Base-by-base conservation (phyloP, 306 rosid genomes). In the Pterocarpus macrocarpus region DNA sequence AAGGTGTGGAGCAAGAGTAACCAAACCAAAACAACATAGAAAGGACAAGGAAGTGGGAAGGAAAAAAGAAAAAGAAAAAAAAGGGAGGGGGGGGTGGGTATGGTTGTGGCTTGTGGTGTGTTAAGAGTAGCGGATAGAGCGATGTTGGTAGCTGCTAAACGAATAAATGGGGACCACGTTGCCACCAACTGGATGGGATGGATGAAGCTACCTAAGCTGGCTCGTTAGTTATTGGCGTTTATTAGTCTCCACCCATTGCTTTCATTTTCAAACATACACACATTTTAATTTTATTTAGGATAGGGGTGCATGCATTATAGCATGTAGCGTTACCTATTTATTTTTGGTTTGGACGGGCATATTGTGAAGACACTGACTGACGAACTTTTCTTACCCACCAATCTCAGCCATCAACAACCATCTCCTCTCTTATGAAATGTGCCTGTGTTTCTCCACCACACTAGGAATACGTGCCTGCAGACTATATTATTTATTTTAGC, bases 161-260 rank as follows among this genome's bases (percentile, higher is more conserved):
- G n/a, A 79, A 69, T 9, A 59, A 12, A 5, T 66, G 73, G 85
- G 83, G 86, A 68, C 87, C 87, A 80, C 83, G 1, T 58, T 17
- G 82, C 72, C 85, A 79, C 79, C 84, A 17, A 69, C 69, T 83
- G 22, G 22, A 79, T 57, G 47, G 53, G 65, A 62, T 61, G 65
- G 71, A 67, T 36, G 32, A 16, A 79, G 53, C 53, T 49, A 28
- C 69, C 45, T 5, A 64, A 50, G 69, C 68, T 73, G 62, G 38
- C 63, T 68, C 15, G 75, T 68, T 86, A n/a, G 35, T 74, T 41
- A 53, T 82, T 64, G 71, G 74, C 70, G 56, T 34, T 71, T 59
- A 55, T 49, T 50, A 36, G 43, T 71, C 75, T 6, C 35, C 11
- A 39, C 47, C 64, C 32, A 16, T 44, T 47, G 17, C 71, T 58